Conservation (phyloP, 306 rosid genomes). For the Vigna hirtella region DNA sequence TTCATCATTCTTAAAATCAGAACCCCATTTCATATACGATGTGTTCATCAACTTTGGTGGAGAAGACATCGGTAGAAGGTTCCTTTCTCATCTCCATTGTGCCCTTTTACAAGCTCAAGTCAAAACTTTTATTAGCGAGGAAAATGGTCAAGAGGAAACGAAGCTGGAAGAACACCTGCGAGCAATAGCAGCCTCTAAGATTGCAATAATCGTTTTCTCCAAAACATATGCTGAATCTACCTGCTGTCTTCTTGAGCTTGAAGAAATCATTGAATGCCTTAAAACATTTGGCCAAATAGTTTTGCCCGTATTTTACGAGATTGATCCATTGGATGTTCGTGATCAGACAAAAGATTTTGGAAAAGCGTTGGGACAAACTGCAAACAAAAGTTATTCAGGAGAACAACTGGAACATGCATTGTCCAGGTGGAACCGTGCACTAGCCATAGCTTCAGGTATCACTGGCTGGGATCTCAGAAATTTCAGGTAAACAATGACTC, state of each 20-base stretch:
- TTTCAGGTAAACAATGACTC: not conserved
- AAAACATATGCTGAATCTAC: not conserved
- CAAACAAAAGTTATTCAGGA: too few relatives aligned
- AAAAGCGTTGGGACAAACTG: not conserved
- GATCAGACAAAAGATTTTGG: not conserved
- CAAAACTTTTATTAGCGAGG: not conserved
- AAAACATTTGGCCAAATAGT: not conserved
- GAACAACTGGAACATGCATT: too few relatives aligned
- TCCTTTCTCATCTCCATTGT: constrained; percentile 3
- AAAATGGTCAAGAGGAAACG: not conserved
- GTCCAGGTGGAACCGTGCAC: not conserved
- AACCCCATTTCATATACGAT: not conserved
- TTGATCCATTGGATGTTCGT: not conserved
- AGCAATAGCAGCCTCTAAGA: constrained; percentile 25
- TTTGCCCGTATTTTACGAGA: not conserved
- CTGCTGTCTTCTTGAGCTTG: constrained; percentile 33
- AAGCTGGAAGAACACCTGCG: too few relatives aligned
- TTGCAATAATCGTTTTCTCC: constrained; percentile 28
- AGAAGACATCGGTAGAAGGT: not conserved
- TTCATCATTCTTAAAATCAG: not conserved
- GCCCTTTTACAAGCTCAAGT: not conserved
- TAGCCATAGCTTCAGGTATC: not conserved
- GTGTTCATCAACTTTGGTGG: constrained; percentile 45
- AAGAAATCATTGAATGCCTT: not conserved
- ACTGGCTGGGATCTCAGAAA: not conserved